Evolutionary conservation across 306 rosid species (phyloP), one percentile per base, ranked within the genome.

Genomic region (Begonia fuchsioides): DNA sequence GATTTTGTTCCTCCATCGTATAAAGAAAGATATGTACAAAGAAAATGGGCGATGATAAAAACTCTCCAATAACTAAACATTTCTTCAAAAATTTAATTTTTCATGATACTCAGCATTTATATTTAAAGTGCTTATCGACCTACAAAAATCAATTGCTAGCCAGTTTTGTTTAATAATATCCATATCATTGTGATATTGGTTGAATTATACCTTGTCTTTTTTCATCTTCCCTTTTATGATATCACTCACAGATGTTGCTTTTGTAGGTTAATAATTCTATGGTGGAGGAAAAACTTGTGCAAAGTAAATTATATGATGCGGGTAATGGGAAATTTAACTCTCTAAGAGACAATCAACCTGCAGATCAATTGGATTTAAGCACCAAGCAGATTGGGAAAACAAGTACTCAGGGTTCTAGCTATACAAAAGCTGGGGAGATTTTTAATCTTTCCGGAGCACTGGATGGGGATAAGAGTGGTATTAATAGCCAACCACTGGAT

Each of bases 251-350:
- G 53, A 15, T 68, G 58, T 59, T 69, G 50, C 57, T 74, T 64
- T 40, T 64, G 53, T 72, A 92, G 98, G 78, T 60, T 63, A 83
- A 59, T 53, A 82, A 61, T 52, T 63, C 60, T 46, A 78, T 50
- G 49, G 50, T 58, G 13, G 82, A 65, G 63, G 76, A 68, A 49
- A 52, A 60, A 15, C 39, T 39, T 51, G 43, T 62, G 49, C 69
- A 15, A 46, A 51, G 67, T 60, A 70, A 70, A 68, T 73, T 72
- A 53, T 70, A 61, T 46, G 44, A 49, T 63, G 47, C 51, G 64
- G 66, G 50, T 44, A 59, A 50, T 60, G 69, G 62, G 47, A 63
- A 62, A 62, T 63, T 73, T 68, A 73, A 73, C 55, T 50, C 63
- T 57, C 70, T 58, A 65, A 69, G 45, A 63, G 75, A 56, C 50